Conservation (phyloP, 2,329 filamentous ascomycete genomes). For the Nemania serpens region DNA sequence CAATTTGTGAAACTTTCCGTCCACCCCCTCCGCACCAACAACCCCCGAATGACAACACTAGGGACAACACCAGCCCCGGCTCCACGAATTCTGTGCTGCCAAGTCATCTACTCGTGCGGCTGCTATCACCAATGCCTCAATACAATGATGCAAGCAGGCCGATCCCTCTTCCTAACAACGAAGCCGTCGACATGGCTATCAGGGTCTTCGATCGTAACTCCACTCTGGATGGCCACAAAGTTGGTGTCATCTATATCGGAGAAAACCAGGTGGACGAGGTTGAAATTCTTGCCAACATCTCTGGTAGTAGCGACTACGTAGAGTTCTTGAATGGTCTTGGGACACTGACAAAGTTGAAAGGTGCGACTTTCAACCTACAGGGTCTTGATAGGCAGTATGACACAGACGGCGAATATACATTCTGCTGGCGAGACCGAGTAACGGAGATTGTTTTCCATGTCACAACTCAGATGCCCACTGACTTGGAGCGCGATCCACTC, state of each 20-base stretch:
- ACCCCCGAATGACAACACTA: conserved; percentile 52
- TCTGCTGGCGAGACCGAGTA: conserved; percentile 92
- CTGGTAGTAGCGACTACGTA: conserved; percentile 85
- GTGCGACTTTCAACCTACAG: conserved; percentile 88
- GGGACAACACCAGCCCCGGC: conserved; percentile 49
- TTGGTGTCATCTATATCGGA: conserved; percentile 91
- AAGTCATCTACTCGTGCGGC: conserved; percentile 72
- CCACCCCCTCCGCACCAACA: conserved; percentile 63
- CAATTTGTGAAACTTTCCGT: conserved; percentile 63
- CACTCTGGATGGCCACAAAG: conserved; percentile 92
- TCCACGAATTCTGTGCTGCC: conserved; percentile 69
- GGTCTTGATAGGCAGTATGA: conserved; percentile 81
- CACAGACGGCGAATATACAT: conserved; percentile 83
- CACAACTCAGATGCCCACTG: conserved; percentile 95
- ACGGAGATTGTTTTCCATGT: conserved; percentile 96
- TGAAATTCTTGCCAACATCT: conserved; percentile 85
- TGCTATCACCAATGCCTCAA: conserved; percentile 67
- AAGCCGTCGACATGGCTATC: conserved; percentile 74
- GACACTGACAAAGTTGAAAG: conserved; percentile 78
- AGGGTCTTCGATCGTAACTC: conserved; percentile 83
- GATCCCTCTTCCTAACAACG: conserved; percentile 73
- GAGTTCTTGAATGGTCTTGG: conserved; percentile 83
- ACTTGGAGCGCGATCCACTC: conserved; percentile 73
- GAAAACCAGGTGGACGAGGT: conserved; percentile 81
- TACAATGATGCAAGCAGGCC: conserved; percentile 64